Evolutionary conservation across 805 yeast genomes (phyloP), one percentile per base, ranked within the genome.

Genomic region (Lachancea waltii): DNA sequence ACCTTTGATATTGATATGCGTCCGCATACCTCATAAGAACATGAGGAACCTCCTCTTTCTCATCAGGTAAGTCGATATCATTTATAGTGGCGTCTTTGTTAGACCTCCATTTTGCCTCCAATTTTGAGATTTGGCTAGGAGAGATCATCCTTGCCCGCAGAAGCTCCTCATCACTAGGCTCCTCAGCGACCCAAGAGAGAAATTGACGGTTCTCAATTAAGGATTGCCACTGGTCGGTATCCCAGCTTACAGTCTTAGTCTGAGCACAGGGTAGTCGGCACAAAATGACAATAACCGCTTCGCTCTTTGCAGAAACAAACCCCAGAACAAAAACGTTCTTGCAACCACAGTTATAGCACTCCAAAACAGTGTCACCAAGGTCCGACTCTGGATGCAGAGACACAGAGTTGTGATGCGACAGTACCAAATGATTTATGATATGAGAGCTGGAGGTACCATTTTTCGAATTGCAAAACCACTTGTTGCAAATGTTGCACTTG

Each of bases 191-290:
- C 96, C 96, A 89, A 1, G 85, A 65, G 40, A 89, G 65, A 41
- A 89, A 75, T 45, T 75, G 79, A 26, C 94, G 69, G 47, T 85
- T 81, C 47, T 82, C 90, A 40, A 89, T 84, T 39, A 89, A 64
- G 0, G 95, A 73, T 52, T 81, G 85, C 97, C 97, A 89, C 43
- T 83, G 81, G 29, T 69, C 73, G 0, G 89, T 79, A 51, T 86
- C 95, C 97, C 96, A 89, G 51, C 80, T 78, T 20, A 72, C 63
- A 58, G 82, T 85, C 47, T 81, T 79, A 7, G 70, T 60, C 53
- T 79, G 87, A 1, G 95, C 80, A 60, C 97, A 89, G 1, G 96
- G 96, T 38, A 85, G 67, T 40, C 97, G 76, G 62, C 97, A 89
- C 33, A 89, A 61, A 30, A 87, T 72, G 4, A 89, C 95, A 42